Percentiles rank a stretch among this genome's conserved stretches.
These are phyloP conservation scores for Ramularia endophylla DNA, from an alignment of 2,329 filamentous ascomycete genomes.

Conservation along the genomic window DNA sequence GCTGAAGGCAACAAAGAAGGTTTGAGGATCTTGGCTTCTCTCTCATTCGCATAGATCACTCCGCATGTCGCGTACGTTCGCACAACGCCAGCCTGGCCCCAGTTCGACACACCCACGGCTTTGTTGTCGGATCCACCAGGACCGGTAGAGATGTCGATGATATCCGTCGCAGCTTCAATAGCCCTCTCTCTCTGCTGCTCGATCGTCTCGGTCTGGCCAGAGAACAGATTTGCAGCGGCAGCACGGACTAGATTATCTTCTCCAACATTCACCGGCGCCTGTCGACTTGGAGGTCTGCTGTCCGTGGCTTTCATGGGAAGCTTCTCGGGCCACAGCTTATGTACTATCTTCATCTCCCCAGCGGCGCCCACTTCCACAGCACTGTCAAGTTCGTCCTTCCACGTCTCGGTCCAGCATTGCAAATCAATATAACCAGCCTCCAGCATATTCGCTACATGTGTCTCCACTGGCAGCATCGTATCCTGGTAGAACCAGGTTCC, in stretches of 20 bases:
- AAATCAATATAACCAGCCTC: slow-evolving; percentile 87
- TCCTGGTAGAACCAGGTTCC: slow-evolving; percentile 98
- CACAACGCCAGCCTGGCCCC: slow-evolving; percentile 42
- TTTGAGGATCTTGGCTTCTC: slow-evolving; percentile 76
- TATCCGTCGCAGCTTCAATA: slow-evolving; percentile 41
- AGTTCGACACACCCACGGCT: slow-evolving; percentile 38
- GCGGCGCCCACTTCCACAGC: slow-evolving; percentile 83
- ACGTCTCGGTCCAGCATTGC: slow-evolving; percentile 76
- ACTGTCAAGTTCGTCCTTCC: slow-evolving; percentile 83
- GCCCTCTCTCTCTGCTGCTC: slow-evolving; percentile 40
- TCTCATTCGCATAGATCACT: slow-evolving; percentile 77
- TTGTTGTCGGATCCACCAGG: slow-evolving; percentile 43
- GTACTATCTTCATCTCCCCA: slow-evolving; percentile 85
- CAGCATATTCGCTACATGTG: slow-evolving; percentile 80
- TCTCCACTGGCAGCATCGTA: slow-evolving; percentile 84
- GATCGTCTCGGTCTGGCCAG: slow-evolving; percentile 34
- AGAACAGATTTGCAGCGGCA: slow-evolving; percentile 25
- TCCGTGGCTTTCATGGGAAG: slow-evolving; percentile 47
- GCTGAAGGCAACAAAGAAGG: slow-evolving; percentile 78
- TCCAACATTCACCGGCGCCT: slow-evolving; percentile 8
- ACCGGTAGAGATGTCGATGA: slow-evolving; percentile 44
- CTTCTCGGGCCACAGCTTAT: slow-evolving; percentile 72
- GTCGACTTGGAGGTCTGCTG: slow-evolving; percentile 36
- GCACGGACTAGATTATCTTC: slow-evolving; percentile 19
- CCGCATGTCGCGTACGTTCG: slow-evolving; percentile 66